phyloP scores from a whole-genome alignment of 768 basidiomycete species.

The Xerocomellus intermedius region DNA sequence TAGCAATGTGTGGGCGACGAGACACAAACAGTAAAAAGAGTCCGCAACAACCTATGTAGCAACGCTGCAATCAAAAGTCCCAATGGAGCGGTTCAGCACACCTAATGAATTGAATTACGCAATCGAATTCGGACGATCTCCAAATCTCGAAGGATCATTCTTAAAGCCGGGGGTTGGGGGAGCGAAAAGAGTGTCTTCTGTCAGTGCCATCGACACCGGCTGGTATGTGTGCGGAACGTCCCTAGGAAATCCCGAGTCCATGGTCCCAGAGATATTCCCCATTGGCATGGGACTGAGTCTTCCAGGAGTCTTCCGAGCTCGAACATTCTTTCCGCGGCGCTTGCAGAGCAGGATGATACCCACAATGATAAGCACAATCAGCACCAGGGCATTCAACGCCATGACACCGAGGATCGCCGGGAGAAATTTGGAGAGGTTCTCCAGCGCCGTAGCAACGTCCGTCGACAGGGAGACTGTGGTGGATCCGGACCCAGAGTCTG shows the following conservation, averaged over 20 bases:
- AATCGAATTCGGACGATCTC: constrained; percentile 43
- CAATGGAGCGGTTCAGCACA: not conserved
- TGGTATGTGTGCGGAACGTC: constrained; percentile 54
- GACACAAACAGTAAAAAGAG: not conserved
- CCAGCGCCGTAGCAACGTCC: constrained; percentile 56
- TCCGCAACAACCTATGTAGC: not conserved
- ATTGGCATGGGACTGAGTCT: constrained; percentile 59
- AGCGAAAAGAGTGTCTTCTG: constrained; percentile 46
- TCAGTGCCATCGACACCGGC: constrained; percentile 59
- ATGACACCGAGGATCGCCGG: constrained; percentile 76
- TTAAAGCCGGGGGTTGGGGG: constrained; percentile 63
- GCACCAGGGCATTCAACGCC: constrained; percentile 72
- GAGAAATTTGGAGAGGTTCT: constrained; percentile 60
- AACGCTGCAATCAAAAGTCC: constrained; percentile 4
- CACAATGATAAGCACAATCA: constrained; percentile 54
- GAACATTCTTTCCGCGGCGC: constrained; percentile 39
- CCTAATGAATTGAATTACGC: constrained; percentile 28
- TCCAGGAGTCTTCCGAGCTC: constrained; percentile 39
- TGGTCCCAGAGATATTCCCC: constrained; percentile 34
- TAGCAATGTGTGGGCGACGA: not conserved
- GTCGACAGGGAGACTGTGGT: constrained; percentile 54
- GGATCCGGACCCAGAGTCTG: constrained; percentile 42
- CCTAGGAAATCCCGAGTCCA: constrained; percentile 40
- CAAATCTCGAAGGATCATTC: constrained; percentile 27
- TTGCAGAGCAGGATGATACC: constrained; percentile 56